phyloP scores from a whole-genome alignment of 305 asterid genomes.

The Salvia sclarea region DNA sequence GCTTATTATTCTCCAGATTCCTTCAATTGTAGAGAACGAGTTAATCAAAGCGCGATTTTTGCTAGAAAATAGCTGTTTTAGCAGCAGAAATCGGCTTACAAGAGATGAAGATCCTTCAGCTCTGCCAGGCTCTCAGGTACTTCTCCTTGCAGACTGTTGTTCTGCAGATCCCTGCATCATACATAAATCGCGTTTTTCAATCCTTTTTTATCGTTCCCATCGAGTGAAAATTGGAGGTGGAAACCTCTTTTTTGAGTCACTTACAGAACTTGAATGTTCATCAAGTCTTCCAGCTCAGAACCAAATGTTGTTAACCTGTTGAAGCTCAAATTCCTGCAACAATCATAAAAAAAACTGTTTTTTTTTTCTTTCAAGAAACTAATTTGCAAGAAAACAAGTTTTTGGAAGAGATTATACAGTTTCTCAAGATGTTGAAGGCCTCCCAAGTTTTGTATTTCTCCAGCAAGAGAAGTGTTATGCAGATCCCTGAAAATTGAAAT shows the following conservation, averaged over 20 bases:
- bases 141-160: slow-evolving; percentile 77
- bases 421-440: slow-evolving; percentile 82
- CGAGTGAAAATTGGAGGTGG: neutral
- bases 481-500: slow-evolving; percentile 60
- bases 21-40: slow-evolving; percentile 32
- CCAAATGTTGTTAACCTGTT: slow-evolving; percentile 79
- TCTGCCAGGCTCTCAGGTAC: slow-evolving; percentile 83
- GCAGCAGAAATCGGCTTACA: slow-evolving; percentile 50
- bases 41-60: neutral
- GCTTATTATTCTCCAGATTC: slow-evolving; percentile 78
- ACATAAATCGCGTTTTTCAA: slow-evolving; percentile 16
- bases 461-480: slow-evolving; percentile 83
- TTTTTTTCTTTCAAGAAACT: neutral
- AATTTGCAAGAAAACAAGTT: slow-evolving; percentile 18
- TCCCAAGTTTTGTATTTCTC: slow-evolving; percentile 87
- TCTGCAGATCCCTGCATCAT: slow-evolving; percentile 73
- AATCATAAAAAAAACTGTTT: slow-evolving; percentile 17
- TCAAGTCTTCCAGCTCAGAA: slow-evolving; percentile 80
- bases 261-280: slow-evolving; percentile 85
- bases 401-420: slow-evolving; percentile 49
- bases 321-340: slow-evolving; percentile 88
- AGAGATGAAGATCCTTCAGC: slow-evolving; percentile 65
- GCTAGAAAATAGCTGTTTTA: slow-evolving; percentile 12
- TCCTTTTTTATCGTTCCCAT: neutral
- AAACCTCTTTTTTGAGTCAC: too few relatives aligned